Conservation (phyloP, 2,329 filamentous ascomycete species). For the Fusarium kyushuense region DNA sequence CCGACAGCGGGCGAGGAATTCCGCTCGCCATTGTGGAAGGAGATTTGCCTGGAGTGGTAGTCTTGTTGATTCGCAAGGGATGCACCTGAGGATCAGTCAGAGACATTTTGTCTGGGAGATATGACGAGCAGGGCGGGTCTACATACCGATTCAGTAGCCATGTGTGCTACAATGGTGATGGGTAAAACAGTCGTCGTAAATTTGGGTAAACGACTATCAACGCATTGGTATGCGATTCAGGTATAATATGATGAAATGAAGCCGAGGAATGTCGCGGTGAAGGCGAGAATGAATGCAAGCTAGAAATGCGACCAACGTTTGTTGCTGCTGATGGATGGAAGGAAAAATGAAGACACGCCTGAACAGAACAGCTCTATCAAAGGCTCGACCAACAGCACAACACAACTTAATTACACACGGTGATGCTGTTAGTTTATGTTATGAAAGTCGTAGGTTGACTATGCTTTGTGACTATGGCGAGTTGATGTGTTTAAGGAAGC, state of each 20-base stretch:
- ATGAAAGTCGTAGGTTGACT: conserved; percentile 41
- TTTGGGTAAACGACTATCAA: conserved; percentile 49
- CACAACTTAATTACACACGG: conserved; percentile 43
- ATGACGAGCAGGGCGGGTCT: conserved; percentile 32
- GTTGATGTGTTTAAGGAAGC: conserved; percentile 52
- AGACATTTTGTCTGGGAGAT: conserved; percentile 38
- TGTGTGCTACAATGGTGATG: conserved; percentile 45
- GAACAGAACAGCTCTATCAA: conserved; percentile 44
- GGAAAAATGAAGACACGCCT: conserved; percentile 40
- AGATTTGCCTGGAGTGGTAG: conserved; percentile 64
- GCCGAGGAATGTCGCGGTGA: conserved; percentile 50
- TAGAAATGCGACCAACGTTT: conserved; percentile 43
- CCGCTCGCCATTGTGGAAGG: conserved; percentile 72
- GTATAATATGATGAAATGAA: conserved; percentile 41
- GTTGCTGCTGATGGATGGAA: conserved; percentile 36
- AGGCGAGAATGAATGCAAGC: conserved; percentile 42
- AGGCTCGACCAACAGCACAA: conserved; percentile 36
- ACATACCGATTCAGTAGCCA: conserved; percentile 57
- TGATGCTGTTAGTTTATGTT: conserved; percentile 42
- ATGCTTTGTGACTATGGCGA: conserved; percentile 39
- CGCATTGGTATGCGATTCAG: conserved; percentile 51
- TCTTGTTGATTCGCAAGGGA: conserved; percentile 84
- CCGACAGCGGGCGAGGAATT: conserved; percentile 81
- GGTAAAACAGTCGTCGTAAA: conserved; percentile 33
- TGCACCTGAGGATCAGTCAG: conserved; percentile 67